Conservation (phyloP, 106 monocot genomes). For the Dendrobium huoshanense region DNA sequence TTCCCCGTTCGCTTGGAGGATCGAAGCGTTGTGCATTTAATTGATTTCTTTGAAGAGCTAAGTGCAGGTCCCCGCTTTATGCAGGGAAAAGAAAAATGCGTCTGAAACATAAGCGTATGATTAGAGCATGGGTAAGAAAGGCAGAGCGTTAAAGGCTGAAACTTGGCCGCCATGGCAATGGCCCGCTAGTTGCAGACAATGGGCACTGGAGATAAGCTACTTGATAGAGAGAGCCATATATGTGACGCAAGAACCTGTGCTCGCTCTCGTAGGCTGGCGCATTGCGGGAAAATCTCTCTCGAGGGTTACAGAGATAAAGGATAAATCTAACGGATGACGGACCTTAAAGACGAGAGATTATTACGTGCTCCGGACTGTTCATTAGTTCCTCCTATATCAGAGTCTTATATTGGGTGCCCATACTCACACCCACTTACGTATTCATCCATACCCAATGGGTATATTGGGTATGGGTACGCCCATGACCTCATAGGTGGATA, state of each 20-base stretch:
- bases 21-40: not conserved
- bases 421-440: too few species aligned
- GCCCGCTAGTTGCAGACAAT: not conserved
- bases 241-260: not conserved
- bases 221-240: not conserved
- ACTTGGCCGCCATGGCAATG: slow-evolving; percentile 19
- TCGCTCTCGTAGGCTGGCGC: not conserved
- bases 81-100: not conserved
- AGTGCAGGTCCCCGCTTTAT: slow-evolving; percentile 1
- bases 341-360: too few species aligned
- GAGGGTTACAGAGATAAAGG: too few species aligned
- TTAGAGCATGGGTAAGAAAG: slow-evolving; percentile 3
- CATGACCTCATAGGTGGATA: too few species aligned
- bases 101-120: not conserved
- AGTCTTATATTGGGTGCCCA: too few species aligned
- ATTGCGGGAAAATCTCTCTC: too few species aligned
- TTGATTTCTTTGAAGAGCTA: not conserved
- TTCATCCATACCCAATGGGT: too few species aligned
- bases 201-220: slow-evolving; percentile 4
- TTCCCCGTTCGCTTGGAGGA: slow-evolving; percentile 81
- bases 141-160: slow-evolving; percentile 13
- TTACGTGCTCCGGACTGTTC: too few species aligned
- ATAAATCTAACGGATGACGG: too few species aligned
- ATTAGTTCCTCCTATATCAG: too few species aligned
- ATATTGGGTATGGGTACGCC: too few species aligned